A percentile compares a stretch with the other conserved stretches of the same genome.
Conservation (phyloP, 306 rosid genomes). For the Medicago ruthenica region DNA sequence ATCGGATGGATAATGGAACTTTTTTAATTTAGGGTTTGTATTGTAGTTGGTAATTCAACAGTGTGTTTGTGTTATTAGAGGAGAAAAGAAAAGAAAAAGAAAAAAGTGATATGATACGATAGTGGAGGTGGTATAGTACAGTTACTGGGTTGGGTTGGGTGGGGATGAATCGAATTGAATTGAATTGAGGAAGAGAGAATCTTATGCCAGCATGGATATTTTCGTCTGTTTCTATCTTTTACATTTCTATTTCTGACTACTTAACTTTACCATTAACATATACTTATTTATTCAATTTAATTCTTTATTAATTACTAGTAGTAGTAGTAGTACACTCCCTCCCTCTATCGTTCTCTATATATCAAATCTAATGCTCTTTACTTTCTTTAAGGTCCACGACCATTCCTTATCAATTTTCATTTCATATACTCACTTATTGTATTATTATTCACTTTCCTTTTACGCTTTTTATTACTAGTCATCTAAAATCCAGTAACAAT, state of each 20-base stretch:
- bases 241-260: not conserved
- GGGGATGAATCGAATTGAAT: not conserved
- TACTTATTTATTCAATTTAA: too few relatives aligned
- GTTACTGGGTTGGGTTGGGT: not conserved
- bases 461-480: too few relatives aligned
- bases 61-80: not conserved
- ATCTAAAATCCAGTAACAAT: too few relatives aligned
- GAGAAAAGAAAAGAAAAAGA: too few relatives aligned
- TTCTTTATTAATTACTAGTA: too few relatives aligned
- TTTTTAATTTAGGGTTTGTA: slow-evolving; percentile 34
- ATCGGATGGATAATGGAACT: too few relatives aligned
- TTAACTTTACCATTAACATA: not conserved
- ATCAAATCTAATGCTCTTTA: too few relatives aligned
- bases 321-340: too few relatives aligned
- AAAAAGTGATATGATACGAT: not conserved
- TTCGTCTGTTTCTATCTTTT: slow-evolving; percentile 68
- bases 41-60: not conserved
- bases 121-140: slow-evolving; percentile 13
- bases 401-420: too few relatives aligned
- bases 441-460: not conserved
- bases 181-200: slow-evolving; percentile 53
- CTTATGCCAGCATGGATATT: slow-evolving; percentile 87
- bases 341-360: too few relatives aligned
- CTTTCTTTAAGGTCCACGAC: too few relatives aligned
- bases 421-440: not conserved